Evolutionary conservation across 768 basidiomycete species (phyloP).

Genomic region (Lactarius indigo): DNA sequence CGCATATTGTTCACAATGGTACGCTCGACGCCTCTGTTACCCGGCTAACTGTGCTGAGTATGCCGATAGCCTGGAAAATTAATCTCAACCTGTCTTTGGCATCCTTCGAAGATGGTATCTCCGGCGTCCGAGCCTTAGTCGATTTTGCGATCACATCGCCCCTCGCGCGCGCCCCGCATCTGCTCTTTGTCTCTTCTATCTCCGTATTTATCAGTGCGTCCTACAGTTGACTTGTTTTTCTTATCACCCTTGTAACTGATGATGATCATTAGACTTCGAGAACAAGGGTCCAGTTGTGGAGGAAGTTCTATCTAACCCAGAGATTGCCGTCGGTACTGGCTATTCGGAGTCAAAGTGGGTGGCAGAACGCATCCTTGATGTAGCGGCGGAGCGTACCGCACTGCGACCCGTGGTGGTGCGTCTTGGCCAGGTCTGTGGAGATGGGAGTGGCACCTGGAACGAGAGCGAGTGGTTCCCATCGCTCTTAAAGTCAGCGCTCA

Average conservation of each 20-base stretch:
- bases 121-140: conserved; percentile 24
- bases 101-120: conserved; percentile 28
- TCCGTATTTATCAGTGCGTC: conserved; percentile 26
- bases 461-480: conserved; percentile 30
- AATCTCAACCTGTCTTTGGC: conserved; percentile 28
- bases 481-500: conserved; percentile 26
- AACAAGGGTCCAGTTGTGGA: conserved; percentile 25
- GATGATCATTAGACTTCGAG: conserved; percentile 24
- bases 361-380: conserved; percentile 27
- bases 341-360: conserved; percentile 31
- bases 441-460: conserved; percentile 31
- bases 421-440: conserved; percentile 32
- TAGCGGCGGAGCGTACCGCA: conserved; percentile 22
- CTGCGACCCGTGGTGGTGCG: conserved; percentile 26
- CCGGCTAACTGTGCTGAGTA: background rate
- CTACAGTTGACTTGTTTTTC: background rate
- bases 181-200: conserved; percentile 30
- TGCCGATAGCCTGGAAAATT: conserved; percentile 26
- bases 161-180: conserved; percentile 17
- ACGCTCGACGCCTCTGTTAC: background rate
- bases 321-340: conserved; percentile 23
- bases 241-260: background rate
- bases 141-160: conserved; percentile 27
- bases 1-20: conserved; percentile 29
- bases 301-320: conserved; percentile 19